Base-by-base conservation (phyloP, 1,284 basidiomycete species). In the Pulveroboletus ridleyi region DNA sequence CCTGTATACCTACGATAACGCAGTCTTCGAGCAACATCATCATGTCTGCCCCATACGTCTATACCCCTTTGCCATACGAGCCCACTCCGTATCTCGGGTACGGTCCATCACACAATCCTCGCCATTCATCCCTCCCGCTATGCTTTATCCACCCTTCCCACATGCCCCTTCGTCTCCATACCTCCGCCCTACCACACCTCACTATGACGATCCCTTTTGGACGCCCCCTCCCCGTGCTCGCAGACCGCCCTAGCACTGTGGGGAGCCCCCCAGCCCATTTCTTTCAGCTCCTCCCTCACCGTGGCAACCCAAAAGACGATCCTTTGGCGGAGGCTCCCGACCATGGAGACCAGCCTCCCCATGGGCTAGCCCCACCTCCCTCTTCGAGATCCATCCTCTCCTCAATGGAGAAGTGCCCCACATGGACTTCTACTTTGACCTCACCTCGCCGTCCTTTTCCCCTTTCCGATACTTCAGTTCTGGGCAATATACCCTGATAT, bases 371-470 rank as follows among this genome's bases (percentile, higher is more conserved):
- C 68, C 67, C 35, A 71, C 63, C 58, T 72, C 77, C n/a, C 69
- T 78, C 52, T 78, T 86, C 59, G 81, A 83, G 58, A 74, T 87
- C 42, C 83, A 88, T 68, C 87, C 87, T 3, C 82, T 85, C 65
- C 76, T 91, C 11, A 85, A 87, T 68, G 89, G 84, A n/a, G 84
- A 86, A 61, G 68, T 71, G 8, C 79, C 80, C 25, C 80, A 79
- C 5, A 70, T 68, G 3, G 81, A 83, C 56, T 81, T 90, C 64
- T 69, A 81, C 63, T 85, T 90, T 73, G 86, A 91, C 70, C 78
- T 91, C 35, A 80, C 86, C 23, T 68, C 74, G 15, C 77, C 83
- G 22, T 67, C 74, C 2, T 87, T 87, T 68, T 58, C 76, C 2
- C 86, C 88, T 6, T 69, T 81, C 62, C 79, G 79, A 18, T 70